Evolutionary conservation across 177 flowering plant species (phyloP).

Genomic region (Vitis hybrid): DNA sequence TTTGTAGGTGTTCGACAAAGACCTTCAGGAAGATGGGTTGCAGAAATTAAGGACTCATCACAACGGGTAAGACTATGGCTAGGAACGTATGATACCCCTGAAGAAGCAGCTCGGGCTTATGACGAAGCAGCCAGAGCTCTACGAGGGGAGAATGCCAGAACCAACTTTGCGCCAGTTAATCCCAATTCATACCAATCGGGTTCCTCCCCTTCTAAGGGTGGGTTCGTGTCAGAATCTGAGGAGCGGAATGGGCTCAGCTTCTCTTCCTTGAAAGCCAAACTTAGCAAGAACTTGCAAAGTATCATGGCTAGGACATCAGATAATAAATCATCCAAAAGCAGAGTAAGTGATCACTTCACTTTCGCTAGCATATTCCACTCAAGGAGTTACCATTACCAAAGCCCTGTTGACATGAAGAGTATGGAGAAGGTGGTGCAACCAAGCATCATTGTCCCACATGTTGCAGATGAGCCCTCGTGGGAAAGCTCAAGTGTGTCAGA

Average conservation of each 20-base stretch:
- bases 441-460: constrained; percentile 62
- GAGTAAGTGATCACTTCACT: constrained; percentile 78
- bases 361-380: constrained; percentile 63
- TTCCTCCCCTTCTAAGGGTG: constrained; percentile 7
- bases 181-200: constrained; percentile 8
- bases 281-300: constrained; percentile 71
- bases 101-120: constrained; percentile 55
- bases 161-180: constrained; percentile 31
- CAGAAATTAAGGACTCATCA: constrained; percentile 58
- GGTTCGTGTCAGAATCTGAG: constrained; percentile 4
- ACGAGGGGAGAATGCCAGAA: constrained; percentile 53
- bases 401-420: constrained; percentile 32
- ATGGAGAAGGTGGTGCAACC: constrained; percentile 70
- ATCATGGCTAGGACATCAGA: constrained; percentile 56
- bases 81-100: constrained; percentile 55
- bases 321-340: constrained; percentile 45
- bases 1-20: constrained; percentile 53
- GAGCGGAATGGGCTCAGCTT: constrained; percentile 41
- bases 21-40: constrained; percentile 62
- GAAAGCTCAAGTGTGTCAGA: constrained; percentile 46
- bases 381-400: constrained; percentile 28
- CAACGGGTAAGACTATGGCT: constrained; percentile 50
- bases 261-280: constrained; percentile 60
- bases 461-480: constrained; percentile 34
- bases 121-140: constrained; percentile 58